Evolutionary conservation across 768 basidiomycete species (phyloP), one percentile per base, ranked within the genome.

Genomic region (Scleroderma citrinum): DNA sequence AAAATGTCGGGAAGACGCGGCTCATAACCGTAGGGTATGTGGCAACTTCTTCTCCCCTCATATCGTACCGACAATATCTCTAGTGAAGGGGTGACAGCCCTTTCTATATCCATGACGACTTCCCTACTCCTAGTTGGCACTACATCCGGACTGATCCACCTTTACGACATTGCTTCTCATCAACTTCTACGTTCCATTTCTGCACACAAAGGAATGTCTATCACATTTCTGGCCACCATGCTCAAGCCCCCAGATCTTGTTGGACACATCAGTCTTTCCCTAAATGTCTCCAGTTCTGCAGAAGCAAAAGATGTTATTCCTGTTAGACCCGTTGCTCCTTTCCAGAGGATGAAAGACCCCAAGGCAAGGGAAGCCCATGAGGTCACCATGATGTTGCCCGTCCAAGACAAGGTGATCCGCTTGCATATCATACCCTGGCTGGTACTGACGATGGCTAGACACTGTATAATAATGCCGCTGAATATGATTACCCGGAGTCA

Each of bases 111-210:
- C 0, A 58, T 88, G 21, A 87, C 86, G 11, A 79, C 82, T 0
- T 78, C 89, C 2, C 75, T 86, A 37, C 79, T 99, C 11, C 67
- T 98, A n/a, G 81, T 82, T 29, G 93, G 95, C 19, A 94, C 92
- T 0, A 64, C 76, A 2, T 65, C 76, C 2, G 92, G 92, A 2
- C 62, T 80, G 12, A 77, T 97, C 44, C 77, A 90, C 49, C 65
- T 92, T 34, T 92, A 93, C 63, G 89, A 96, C 53, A 77, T 95
- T 26, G 81, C 90, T 2, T 95, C 95, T 0, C 90, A 93, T 60
- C 94, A 98, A 62, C 81, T 83, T 24, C 71, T 96, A 23, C 86
- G 93, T 40, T 85, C 87, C 23, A 82, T 97, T 37, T 76, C 80
- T 16, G 74, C 83, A 1, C 85, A 81, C 63, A 85, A 82, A 56